A percentile compares a stretch with the other conserved stretches of the same genome.
These are phyloP conservation scores for Fusarium stilboides DNA, from an alignment of 2,329 filamentous ascomycete genomes.

Conservation along the genomic window DNA sequence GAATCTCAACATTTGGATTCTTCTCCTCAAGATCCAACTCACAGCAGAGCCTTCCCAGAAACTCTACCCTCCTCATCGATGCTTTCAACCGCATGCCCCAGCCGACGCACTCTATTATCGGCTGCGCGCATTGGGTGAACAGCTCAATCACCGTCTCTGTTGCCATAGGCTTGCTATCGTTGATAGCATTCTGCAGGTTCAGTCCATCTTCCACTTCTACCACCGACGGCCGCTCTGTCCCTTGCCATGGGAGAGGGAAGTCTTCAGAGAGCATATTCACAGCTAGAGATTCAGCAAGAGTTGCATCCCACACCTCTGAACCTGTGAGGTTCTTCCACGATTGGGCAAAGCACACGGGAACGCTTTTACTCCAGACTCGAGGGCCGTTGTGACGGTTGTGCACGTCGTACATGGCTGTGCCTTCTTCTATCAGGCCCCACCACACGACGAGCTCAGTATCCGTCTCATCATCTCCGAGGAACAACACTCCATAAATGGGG, in stretches of 20 bases:
- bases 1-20: slow-evolving; percentile 35
- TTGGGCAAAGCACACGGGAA: slow-evolving; percentile 49
- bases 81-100: slow-evolving; percentile 46
- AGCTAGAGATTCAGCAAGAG: slow-evolving; percentile 43
- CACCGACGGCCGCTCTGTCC: slow-evolving; percentile 42
- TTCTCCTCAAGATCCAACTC: slow-evolving; percentile 49
- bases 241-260: slow-evolving; percentile 45
- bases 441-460: slow-evolving; percentile 49
- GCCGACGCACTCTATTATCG: slow-evolving; percentile 42
- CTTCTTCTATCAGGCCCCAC: slow-evolving; percentile 50
- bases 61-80: slow-evolving; percentile 45
- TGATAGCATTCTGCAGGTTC: slow-evolving; percentile 42
- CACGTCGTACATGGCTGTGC: slow-evolving; percentile 48
- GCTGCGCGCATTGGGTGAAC: slow-evolving; percentile 46
- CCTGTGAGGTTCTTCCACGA: slow-evolving; percentile 48
- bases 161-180: slow-evolving; percentile 42
- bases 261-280: slow-evolving; percentile 50
- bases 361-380: slow-evolving; percentile 48
- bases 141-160: slow-evolving; percentile 46
- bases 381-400: slow-evolving; percentile 42
- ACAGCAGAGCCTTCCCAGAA: slow-evolving; percentile 45
- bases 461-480: slow-evolving; percentile 44
- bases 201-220: slow-evolving; percentile 47
- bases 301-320: slow-evolving; percentile 35
- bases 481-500: slow-evolving; percentile 48